Percentiles rank a stretch among this genome's conserved stretches.
Conservation (phyloP, 1,284 basidiomycete genomes). For the Cutaneotrichosporon sp. region DNA sequence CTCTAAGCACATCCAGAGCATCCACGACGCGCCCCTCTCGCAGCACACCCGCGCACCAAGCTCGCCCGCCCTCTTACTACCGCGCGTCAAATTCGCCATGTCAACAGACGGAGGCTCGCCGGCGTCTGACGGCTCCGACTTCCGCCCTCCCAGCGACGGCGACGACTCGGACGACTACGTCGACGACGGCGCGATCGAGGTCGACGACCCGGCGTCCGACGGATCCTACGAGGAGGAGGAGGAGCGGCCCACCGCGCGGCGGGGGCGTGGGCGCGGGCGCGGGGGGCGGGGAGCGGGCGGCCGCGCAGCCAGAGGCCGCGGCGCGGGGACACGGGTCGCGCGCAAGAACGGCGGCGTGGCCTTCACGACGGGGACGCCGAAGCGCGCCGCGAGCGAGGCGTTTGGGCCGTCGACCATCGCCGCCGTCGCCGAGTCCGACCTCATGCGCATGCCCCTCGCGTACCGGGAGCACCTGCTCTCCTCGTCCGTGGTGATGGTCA, state of each 20-base stretch:
- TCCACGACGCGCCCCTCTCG: too few relatives aligned
- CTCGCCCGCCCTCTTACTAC: too few relatives aligned
- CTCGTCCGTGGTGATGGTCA: not conserved
- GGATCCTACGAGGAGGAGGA: not conserved
- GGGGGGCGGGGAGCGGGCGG: not conserved
- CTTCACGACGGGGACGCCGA: not conserved
- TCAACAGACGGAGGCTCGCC: not conserved
- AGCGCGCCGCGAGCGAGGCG: slow-evolving; percentile 1
- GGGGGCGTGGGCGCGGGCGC: not conserved
- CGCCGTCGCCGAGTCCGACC: slow-evolving; percentile 8
- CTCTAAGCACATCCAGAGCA: not conserved
- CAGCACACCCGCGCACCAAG: not conserved
- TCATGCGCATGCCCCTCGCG: slow-evolving; percentile 13
- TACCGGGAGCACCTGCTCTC: slow-evolving; percentile 20
- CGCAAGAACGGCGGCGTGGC: not conserved
- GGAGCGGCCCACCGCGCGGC: not conserved
- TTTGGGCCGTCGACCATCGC: slow-evolving; percentile 1
- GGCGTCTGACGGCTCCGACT: slow-evolving; percentile 1
- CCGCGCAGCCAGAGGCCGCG: not conserved
- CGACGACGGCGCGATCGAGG: not conserved
- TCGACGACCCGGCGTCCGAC: not conserved
- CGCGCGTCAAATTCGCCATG: not conserved
- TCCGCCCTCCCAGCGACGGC: slow-evolving; percentile 9
- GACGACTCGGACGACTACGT: slow-evolving; percentile 6
- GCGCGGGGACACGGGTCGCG: not conserved